Evolutionary conservation across 1,284 basidiomycete genomes (phyloP), one percentile per base, ranked within the genome.

Genomic region (Termitomyces sp.): DNA sequence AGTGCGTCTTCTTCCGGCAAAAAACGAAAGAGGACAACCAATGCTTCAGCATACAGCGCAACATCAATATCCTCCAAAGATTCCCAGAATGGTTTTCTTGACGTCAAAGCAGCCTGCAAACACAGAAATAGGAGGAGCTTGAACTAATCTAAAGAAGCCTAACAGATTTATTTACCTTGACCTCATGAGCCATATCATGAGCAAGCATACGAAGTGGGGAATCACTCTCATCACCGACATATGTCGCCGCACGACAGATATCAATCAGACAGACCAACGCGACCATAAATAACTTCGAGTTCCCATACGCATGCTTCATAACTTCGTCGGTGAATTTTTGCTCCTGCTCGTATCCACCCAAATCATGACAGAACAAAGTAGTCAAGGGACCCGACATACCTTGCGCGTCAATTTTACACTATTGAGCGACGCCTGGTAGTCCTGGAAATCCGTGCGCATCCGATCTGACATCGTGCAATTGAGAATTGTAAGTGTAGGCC

Each of bases 401-500:
- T 79, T 80, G 58, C 76, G 68, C 1, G 66, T 61, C 34, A 61
- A 60, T 9, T 48, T 45, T 70, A 68, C 21, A 64, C 60, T 3
- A 62, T n/a, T 54, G 15, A 67, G 67, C 26, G 63, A 64, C 61
- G 48, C 50, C 45, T 78, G 76, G 57, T 81, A 79, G 61, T 84
- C 83, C 24, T 78, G 76, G 56, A 81, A 79, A 60, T 85, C 83
- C 24, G 73, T 70, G 48, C 76, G 73, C 48, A 94, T 72, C 19
- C 88, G 77, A 54, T 97, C 95, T 0, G 88, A 84, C 42, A 88
- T 89, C 50, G 92, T 79, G 56, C 89, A 84, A 42, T 90, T 77
- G 6, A 98, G 77, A 45, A 88, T 80, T 0, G 87, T 82, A 59
- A 97, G 79, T 10, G 88, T 84, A 0, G 94, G 93, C 87, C 92